These are phyloP conservation scores for Phytophthora foliorum DNA, from an alignment of 352 stramenopile species.

Conservation along the genomic window DNA sequence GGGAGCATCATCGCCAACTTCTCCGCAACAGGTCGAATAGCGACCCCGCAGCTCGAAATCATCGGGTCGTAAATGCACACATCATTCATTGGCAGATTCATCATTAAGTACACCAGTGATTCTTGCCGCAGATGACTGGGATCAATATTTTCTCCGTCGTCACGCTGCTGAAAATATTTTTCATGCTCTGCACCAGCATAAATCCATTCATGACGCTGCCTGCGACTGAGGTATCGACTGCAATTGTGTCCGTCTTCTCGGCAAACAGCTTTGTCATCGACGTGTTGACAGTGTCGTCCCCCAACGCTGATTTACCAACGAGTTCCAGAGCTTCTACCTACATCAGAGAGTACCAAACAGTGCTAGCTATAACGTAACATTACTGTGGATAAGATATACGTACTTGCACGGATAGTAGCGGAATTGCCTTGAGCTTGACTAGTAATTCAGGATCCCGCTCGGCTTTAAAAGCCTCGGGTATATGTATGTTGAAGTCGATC, in stretches of 20 bases:
- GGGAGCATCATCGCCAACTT: not conserved
- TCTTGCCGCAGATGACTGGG: not conserved
- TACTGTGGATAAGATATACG: not conserved
- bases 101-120: constrained; percentile 8
- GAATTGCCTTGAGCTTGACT: not conserved
- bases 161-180: not conserved
- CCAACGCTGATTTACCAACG: no score
- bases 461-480: not conserved
- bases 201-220: no score
- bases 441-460: not conserved
- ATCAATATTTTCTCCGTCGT: constrained; percentile 1
- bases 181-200: not conserved
- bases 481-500: not conserved
- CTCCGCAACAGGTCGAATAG: not conserved
- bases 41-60: not conserved
- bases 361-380: not conserved
- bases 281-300: no score
- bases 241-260: no score
- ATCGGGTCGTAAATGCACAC: not conserved
- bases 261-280: no score
- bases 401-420: constrained; percentile 7
- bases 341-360: not conserved
- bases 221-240: no score
- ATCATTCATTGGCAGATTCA: not conserved
- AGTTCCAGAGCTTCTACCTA: not conserved